These are phyloP conservation scores for Globisporangium perplexum DNA, from an alignment of 352 stramenopile species.

Conservation along the genomic window DNA sequence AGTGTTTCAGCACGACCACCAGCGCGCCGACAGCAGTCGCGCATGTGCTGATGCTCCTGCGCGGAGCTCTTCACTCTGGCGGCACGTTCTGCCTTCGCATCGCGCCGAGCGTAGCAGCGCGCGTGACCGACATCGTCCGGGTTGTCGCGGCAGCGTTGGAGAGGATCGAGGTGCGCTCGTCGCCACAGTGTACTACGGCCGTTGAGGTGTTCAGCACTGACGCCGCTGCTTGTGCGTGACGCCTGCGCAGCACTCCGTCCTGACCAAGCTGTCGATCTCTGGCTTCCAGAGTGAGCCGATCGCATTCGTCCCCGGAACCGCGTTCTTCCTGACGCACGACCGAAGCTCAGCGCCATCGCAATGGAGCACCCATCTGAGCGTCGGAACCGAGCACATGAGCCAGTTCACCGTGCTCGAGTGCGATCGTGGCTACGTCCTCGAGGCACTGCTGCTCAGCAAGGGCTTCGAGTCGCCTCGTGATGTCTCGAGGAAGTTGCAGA, in stretches of 20 bases:
- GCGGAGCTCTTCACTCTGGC: conserved; percentile 34
- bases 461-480: conserved; percentile 13
- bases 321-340: conserved; percentile 21
- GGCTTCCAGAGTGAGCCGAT: conserved; percentile 26
- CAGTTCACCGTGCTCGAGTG: conserved; percentile 23
- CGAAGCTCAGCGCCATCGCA: not conserved
- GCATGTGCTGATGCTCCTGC: conserved; percentile 31
- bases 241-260: conserved; percentile 17
- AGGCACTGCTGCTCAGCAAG: conserved; percentile 26
- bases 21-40: conserved; percentile 12
- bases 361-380: not conserved
- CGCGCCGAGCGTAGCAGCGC: not conserved
- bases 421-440: conserved; percentile 23
- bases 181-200: too few species aligned
- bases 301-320: conserved; percentile 27
- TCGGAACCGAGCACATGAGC: conserved; percentile 21
- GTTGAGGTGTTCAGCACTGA: not conserved
- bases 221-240: not conserved
- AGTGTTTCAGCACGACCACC: conserved; percentile 22
- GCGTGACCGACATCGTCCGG: conserved; percentile 17
- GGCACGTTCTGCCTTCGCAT: conserved; percentile 32
- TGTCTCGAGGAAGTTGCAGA: conserved; percentile 16
- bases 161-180: conserved; percentile 18
- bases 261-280: conserved; percentile 24
- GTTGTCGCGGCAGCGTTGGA: conserved; percentile 18